A percentile compares a stretch with the other conserved stretches of the same genome.
phyloP scores from a whole-genome alignment of 495 filamentous ascomycete species.

The Trypethelium eluteriae region DNA sequence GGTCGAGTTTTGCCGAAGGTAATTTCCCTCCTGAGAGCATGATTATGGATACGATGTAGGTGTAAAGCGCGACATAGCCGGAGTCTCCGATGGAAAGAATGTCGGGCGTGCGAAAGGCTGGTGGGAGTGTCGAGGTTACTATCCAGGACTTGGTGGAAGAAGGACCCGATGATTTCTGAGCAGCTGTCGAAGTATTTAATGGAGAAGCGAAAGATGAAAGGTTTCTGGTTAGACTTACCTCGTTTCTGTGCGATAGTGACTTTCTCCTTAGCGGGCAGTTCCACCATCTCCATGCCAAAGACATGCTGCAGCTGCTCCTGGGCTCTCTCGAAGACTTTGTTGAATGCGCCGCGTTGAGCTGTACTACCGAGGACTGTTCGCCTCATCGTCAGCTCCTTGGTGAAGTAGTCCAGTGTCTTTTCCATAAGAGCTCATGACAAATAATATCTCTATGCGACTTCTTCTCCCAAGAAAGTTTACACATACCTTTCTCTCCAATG shows the following conservation, averaged over 20 bases:
- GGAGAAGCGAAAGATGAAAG: background rate
- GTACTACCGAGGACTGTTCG: conserved; percentile 38
- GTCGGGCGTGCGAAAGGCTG: conserved; percentile 50
- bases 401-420: no score
- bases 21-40: conserved; percentile 61
- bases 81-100: conserved; percentile 72
- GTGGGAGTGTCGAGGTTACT: conserved; percentile 61
- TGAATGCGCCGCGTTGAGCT: conserved; percentile 32
- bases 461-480: background rate
- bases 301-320: conserved; percentile 45
- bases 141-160: conserved; percentile 53
- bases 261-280: conserved; percentile 75
- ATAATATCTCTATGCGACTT: no score
- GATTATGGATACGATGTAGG: conserved; percentile 69
- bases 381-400: background rate
- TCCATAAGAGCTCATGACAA: no score
- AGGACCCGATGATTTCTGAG: conserved; percentile 39
- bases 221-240: conserved; percentile 44
- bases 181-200: conserved; percentile 39
- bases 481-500: conserved; percentile 62
- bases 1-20: conserved; percentile 47
- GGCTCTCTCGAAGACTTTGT: conserved; percentile 35
- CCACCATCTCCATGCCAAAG: conserved; percentile 83
- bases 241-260: conserved; percentile 63
- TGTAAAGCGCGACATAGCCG: conserved; percentile 72